phyloP scores from a whole-genome alignment of 495 filamentous ascomycete species.

The Hypoxylon crocopeplum region DNA sequence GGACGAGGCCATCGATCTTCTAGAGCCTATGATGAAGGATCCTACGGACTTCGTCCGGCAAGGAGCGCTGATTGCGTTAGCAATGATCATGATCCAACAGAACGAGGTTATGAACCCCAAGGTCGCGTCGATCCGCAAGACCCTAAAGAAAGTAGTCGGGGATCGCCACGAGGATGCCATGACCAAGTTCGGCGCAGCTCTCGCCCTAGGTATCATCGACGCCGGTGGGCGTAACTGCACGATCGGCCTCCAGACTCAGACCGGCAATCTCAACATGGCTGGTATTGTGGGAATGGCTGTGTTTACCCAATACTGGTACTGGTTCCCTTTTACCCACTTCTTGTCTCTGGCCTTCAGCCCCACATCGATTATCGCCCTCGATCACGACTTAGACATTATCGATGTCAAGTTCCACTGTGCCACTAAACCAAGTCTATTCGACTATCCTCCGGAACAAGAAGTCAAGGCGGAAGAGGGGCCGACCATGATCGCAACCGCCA shows the following conservation, averaged over 20 bases:
- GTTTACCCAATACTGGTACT: slow-evolving; percentile 99
- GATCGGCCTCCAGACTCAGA: slow-evolving; percentile 95
- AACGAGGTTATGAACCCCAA: slow-evolving; percentile 96
- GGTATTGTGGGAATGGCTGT: slow-evolving; percentile 97
- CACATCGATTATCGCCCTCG: slow-evolving; percentile 91
- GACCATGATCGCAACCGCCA: slow-evolving; percentile 92
- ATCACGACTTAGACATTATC: slow-evolving; percentile 93
- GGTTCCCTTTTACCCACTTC: slow-evolving; percentile 99
- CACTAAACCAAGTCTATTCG: slow-evolving; percentile 92
- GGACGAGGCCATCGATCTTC: slow-evolving; percentile 94
- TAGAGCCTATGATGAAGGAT: slow-evolving; percentile 99
- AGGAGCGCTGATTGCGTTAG: slow-evolving; percentile 90
- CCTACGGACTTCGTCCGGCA: slow-evolving; percentile 98
- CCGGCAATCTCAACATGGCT: slow-evolving; percentile 96
- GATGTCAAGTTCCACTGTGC: slow-evolving; percentile 95
- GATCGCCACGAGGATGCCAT: slow-evolving; percentile 99
- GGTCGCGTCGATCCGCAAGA: slow-evolving; percentile 80
- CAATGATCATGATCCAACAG: slow-evolving; percentile 98
- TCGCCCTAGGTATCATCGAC: slow-evolving; percentile 96
- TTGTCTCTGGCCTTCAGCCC: slow-evolving; percentile 91
- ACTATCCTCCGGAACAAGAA: slow-evolving; percentile 96
- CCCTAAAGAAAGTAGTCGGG: slow-evolving; percentile 85
- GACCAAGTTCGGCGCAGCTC: slow-evolving; percentile 96
- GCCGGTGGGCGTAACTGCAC: slow-evolving; percentile 98
- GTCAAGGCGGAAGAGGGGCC: slow-evolving; percentile 92